Conservation (phyloP, 768 basidiomycete species). For the Lyophyllum atratum region DNA sequence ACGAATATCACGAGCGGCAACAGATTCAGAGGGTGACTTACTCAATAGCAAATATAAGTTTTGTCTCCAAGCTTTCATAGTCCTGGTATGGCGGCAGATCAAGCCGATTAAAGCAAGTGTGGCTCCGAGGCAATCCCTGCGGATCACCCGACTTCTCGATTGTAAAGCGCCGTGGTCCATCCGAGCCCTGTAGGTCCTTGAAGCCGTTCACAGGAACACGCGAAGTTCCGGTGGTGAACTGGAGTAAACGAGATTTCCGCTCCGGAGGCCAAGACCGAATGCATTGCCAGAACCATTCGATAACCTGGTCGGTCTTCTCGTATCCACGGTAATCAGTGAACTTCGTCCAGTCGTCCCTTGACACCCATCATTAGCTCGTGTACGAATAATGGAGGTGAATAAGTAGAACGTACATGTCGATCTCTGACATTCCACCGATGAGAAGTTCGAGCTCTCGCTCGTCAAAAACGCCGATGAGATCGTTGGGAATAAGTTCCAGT, state of each 20-base stretch:
- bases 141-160: conserved; percentile 95
- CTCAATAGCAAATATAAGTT: conserved; percentile 84
- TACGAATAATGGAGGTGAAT: background rate
- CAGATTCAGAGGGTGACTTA: conserved; percentile 35
- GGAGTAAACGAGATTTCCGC: conserved; percentile 81
- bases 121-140: conserved; percentile 82
- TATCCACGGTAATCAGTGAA: conserved; percentile 92
- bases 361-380: conserved; percentile 8
- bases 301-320: conserved; percentile 83
- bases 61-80: conserved; percentile 84
- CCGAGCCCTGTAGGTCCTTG: conserved; percentile 92
- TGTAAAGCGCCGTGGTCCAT: conserved; percentile 90
- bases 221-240: conserved; percentile 89
- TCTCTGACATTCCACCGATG: conserved; percentile 93
- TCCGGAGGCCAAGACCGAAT: conserved; percentile 90
- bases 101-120: conserved; percentile 91
- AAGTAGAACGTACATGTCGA: conserved; percentile 64
- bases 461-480: conserved; percentile 87
- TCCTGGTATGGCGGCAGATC: conserved; percentile 91
- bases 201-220: conserved; percentile 90
- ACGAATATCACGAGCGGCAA: conserved; percentile 3
- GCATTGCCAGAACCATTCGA: conserved; percentile 97
- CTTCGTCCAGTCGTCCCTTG: conserved; percentile 88
- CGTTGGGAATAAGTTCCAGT: conserved; percentile 79
- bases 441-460: conserved; percentile 87